phyloP scores from a whole-genome alignment of 2,329 filamentous ascomycete species.

The Westerdykella ornata region DNA sequence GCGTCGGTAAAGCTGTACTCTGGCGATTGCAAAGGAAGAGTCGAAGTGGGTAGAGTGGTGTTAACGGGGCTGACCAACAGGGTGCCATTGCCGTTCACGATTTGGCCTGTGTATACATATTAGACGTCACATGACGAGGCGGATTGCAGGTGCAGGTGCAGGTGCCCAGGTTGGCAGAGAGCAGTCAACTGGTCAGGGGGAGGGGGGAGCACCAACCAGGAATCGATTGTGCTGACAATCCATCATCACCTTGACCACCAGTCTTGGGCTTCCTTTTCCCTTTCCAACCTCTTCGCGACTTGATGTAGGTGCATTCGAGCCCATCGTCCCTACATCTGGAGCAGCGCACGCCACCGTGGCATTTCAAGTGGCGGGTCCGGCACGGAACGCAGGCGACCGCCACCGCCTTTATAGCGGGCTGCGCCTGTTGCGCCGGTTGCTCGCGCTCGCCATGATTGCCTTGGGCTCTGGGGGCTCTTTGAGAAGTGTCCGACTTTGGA shows the following conservation, averaged over 20 bases:
- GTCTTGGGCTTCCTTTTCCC: slow-evolving; percentile 36
- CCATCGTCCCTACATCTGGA: slow-evolving; percentile 44
- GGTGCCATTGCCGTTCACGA: slow-evolving; percentile 2
- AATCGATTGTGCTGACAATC: slow-evolving; percentile 11
- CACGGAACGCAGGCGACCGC: slow-evolving; percentile 48
- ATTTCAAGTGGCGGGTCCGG: slow-evolving; percentile 48
- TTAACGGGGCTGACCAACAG: slow-evolving; percentile 10
- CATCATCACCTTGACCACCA: slow-evolving; percentile 20
- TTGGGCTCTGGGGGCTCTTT: slow-evolving; percentile 11
- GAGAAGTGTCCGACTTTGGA: slow-evolving; percentile 22
- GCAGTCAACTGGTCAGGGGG: neutral
- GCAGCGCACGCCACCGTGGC: slow-evolving; percentile 45
- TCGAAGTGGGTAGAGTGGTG: slow-evolving; percentile 12
- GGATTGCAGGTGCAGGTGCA: neutral
- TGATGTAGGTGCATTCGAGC: slow-evolving; percentile 47
- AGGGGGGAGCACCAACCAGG: slow-evolving; percentile 16
- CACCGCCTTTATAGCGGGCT: slow-evolving; percentile 30
- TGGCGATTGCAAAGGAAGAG: slow-evolving; percentile 23
- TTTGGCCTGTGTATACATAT: slow-evolving; percentile 10
- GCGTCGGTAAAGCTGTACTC: slow-evolving; percentile 20
- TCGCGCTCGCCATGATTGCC: slow-evolving; percentile 7
- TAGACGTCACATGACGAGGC: neutral
- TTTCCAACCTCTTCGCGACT: slow-evolving; percentile 47
- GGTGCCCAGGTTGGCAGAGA: neutral
- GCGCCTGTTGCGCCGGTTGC: slow-evolving; percentile 15